Base-by-base conservation (phyloP, 2,329 filamentous ascomycete species). In the Aspergillus thermomutatus region DNA sequence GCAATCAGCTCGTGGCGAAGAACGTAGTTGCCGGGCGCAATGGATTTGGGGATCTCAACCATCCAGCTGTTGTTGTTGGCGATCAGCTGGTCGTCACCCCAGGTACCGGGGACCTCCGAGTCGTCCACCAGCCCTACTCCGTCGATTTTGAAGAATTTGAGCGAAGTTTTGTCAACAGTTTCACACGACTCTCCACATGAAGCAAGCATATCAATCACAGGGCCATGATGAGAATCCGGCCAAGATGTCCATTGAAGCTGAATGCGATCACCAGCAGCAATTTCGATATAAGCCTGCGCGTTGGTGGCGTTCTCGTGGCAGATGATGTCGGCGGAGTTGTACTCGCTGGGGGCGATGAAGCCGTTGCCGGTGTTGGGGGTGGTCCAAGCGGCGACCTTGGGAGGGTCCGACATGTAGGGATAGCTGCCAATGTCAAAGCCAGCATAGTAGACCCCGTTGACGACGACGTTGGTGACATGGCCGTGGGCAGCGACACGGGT, bases 141-240 rank as follows among this genome's bases (percentile, higher is more conserved):
- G 43, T 80, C 78, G 57, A 87, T 85, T 77, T 88, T 88, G 79
- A 85, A 83, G 71, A 81, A 87, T 58, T 80, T 68, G 40, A 86
- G 76, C 2, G 73, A 66, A 0, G 69, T 73, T 66, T 82, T 81
- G 67, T 82, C 78, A 55, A 79, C 81, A 0, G 70, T 69, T 43
- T 78, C 74, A 68, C 82, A 86, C 65, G 82, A 77, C 25, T 78
- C 80, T 48, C 77, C 69, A 69, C 82, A 84, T 58, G 77, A 76
- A 43, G 85, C 85, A 6, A 87, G 75, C 74, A 87, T 87, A 70
- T 81, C 80, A 57, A 87, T 76, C 60, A 87, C 79, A 4, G 85
- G 84, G 0, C 83, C 83, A 56, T 84, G 78, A 74, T 89, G 82
- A 46, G 78, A 81, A 1, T 81, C 77, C 9, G 85, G 85, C 86